Conservation (phyloP, 352 stramenopile genomes). For the Pilasporangium apinafurcum region DNA sequence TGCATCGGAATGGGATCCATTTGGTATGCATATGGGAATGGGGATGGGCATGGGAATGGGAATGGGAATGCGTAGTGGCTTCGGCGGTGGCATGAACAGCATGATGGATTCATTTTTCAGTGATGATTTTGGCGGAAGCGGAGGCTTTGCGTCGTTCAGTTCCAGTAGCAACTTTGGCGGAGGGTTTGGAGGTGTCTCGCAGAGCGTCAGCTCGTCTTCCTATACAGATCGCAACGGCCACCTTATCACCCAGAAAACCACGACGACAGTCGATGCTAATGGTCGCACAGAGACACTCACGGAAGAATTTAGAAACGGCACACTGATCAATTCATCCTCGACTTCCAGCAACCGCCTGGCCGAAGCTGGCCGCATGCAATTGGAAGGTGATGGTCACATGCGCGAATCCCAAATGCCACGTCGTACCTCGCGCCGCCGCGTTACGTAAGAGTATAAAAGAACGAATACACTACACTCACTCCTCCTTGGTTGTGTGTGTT, state of each 20-base stretch:
- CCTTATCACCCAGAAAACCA: conserved; percentile 74
- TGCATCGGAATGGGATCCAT: conserved; percentile 5
- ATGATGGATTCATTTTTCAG: conserved; percentile 51
- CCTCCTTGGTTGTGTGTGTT: no score
- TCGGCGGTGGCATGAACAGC: conserved; percentile 15
- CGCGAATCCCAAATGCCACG: no score
- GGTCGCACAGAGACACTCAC: conserved; percentile 51
- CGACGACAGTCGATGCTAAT: conserved; percentile 40
- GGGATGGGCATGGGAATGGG: conserved; percentile 20
- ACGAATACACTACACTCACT: no score
- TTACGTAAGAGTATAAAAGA: no score
- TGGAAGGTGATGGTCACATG: conserved; percentile 29
- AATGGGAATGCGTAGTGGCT: conserved; percentile 20
- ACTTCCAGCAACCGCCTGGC: conserved; percentile 34
- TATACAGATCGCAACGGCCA: conserved; percentile 65
- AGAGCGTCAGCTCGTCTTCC: conserved; percentile 57
- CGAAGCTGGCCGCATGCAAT: conserved; percentile 52
- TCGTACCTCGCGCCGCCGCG: no score
- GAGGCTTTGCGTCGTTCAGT: conserved; percentile 11
- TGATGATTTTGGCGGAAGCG: conserved; percentile 11
- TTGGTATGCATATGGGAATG: no score
- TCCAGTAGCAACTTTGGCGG: conserved; percentile 8
- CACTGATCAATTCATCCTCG: conserved; percentile 47
- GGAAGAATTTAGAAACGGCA: conserved; percentile 70
- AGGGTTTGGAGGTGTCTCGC: conserved; percentile 25